phyloP scores from a whole-genome alignment of 345 rosid species.

The Linum usitatissimum region DNA sequence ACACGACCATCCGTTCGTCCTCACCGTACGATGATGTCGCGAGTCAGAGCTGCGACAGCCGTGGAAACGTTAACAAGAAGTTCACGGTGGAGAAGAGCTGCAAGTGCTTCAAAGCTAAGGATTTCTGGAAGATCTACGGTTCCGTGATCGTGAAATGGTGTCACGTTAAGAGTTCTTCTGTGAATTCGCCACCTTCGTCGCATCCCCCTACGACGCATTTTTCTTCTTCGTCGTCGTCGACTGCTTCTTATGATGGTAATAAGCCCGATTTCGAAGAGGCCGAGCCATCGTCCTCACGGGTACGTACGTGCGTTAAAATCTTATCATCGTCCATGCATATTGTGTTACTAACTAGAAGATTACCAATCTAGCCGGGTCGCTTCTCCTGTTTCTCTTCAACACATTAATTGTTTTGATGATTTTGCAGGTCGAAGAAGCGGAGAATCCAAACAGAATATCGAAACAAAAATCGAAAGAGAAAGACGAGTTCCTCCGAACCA shows the following conservation, averaged over 20 bases:
- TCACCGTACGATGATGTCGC: background rate
- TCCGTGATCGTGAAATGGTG: conserved; percentile 11
- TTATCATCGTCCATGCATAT: no score
- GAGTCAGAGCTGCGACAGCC: background rate
- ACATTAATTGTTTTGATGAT: no score
- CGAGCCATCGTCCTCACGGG: background rate
- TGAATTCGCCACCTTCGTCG: background rate
- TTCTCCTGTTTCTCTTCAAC: no score
- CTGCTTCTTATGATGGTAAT: background rate
- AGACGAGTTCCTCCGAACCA: background rate
- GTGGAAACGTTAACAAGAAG: no score
- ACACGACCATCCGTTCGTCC: background rate
- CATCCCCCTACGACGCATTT: background rate
- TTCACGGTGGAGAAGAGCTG: conserved; percentile 11
- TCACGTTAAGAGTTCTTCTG: background rate
- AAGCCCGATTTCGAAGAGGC: background rate
- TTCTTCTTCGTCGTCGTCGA: background rate
- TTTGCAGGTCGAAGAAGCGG: no score
- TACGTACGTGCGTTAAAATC: no score
- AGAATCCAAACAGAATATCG: background rate
- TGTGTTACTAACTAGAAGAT: no score
- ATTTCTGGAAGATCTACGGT: conserved; percentile 11
- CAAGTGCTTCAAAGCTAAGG: background rate
- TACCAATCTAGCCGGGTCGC: no score
- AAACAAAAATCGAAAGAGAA: background rate